Conservation (phyloP, 345 rosid genomes). For the Capsella bursapastoris region DNA sequence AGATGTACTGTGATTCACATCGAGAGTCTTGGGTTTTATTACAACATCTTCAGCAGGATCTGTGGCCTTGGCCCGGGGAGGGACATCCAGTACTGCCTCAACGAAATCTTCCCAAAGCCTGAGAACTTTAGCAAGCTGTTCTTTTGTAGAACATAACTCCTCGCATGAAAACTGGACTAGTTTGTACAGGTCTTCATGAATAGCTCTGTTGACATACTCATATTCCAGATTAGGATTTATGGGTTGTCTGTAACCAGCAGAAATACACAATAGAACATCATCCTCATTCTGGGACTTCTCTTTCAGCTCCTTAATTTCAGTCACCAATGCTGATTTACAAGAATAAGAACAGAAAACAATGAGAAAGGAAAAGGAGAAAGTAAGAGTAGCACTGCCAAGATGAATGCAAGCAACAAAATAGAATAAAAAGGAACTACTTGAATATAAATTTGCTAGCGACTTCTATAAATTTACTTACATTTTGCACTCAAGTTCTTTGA, state of each 20-base stretch:
- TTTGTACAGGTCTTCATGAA: constrained; percentile 87
- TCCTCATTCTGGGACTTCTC: constrained; percentile 82
- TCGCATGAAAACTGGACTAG: constrained; percentile 88
- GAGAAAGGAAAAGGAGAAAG: constrained; percentile 7
- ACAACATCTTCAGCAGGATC: constrained; percentile 55
- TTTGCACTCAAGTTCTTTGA: constrained; percentile 92
- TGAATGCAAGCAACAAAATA: constrained; percentile 2
- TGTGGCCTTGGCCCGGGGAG: constrained; percentile 51
- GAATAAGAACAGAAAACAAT: constrained; percentile 28
- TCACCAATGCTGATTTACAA: constrained; percentile 67
- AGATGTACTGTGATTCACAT: constrained; percentile 45
- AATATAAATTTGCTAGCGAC: constrained; percentile 8
- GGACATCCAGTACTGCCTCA: constrained; percentile 79
- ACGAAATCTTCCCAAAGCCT: constrained; percentile 85
- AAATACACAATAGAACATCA: constrained; percentile 66
- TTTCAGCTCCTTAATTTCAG: constrained; percentile 89
- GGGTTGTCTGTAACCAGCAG: constrained; percentile 82
- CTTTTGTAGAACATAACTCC: constrained; percentile 93
- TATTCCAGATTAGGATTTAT: constrained; percentile 65
- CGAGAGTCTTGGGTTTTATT: constrained; percentile 39
- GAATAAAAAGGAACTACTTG: background rate
- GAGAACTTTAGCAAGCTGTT: constrained; percentile 83
- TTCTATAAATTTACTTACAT: constrained; percentile 60
- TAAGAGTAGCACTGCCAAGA: constrained; percentile 1
- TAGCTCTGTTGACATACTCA: constrained; percentile 57